Evolutionary conservation across 169 alveolate species (phyloP), one percentile per base, ranked within the genome.

Genomic region (Fabrea salina): DNA sequence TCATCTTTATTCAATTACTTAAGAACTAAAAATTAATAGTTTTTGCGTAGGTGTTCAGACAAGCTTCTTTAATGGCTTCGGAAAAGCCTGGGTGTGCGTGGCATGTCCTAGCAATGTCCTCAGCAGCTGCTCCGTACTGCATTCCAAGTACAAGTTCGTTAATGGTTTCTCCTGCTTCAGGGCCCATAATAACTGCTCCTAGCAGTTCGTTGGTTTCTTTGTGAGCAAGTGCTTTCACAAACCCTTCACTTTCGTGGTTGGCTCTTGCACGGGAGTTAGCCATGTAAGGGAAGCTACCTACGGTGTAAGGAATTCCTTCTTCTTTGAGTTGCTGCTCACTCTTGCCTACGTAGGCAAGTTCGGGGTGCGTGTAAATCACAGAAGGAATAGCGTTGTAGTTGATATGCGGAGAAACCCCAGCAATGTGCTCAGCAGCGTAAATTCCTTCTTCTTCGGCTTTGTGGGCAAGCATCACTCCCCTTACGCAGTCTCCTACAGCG

Each of bases 381-480:
- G 97, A 88, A 19, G 99, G 99, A 58, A 98, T 94, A 35, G 97
- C 90, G 54, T 96, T 95, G 83, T 97, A 97, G 93, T 96, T 93
- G 27, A 92, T 95, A 93, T 77, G 96, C 68, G 93, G 94, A 47
- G 93, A 97, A 80, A 91, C 84, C n/a, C 96, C 97, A 27, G 96
- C 86, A 53, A 97, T 93, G 72, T 87, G 75, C 75, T 98, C 99
- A 49, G 96, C 97, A 37, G 95, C 97, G 25, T 97, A 97, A 56
- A 96, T 87, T 22, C 99, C 99, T 75, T 97, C 99, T 80, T 96
- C 99, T 83, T 96, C 99, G 22, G 99, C 99, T 83, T 98, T 98
- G 86, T 98, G 99, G 7, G 99, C 99, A 61, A 98, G 91, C 99
- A 97, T 98, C 33, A 99, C 99, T n/a, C 99, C 99, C 37, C 92